These are phyloP conservation scores for Saccharomycopsis amapae DNA, from an alignment of 805 yeast genomes.

Conservation along the genomic window DNA sequence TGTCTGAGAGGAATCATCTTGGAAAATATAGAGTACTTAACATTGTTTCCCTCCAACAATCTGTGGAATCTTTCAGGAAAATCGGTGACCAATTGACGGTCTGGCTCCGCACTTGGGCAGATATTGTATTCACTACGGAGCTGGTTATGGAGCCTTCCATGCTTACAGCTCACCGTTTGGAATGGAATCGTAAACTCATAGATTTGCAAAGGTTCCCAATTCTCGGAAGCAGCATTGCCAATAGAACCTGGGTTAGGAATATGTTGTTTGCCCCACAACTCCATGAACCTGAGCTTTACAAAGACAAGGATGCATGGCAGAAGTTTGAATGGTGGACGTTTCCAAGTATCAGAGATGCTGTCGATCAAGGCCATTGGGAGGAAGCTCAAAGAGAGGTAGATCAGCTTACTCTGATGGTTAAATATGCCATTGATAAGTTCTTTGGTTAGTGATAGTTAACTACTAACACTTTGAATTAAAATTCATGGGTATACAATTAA, in stretches of 20 bases:
- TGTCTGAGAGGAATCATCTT: too few relatives aligned
- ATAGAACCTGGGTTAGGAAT: constrained; percentile 62
- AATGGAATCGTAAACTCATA: constrained; percentile 67
- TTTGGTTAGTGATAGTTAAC: background rate
- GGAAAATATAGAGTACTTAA: too few relatives aligned
- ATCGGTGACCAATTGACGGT: constrained; percentile 42
- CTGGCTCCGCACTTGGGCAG: constrained; percentile 61
- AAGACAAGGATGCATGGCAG: constrained; percentile 24
- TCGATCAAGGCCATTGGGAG: constrained; percentile 41
- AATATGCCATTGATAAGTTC: constrained; percentile 23
- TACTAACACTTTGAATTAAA: too few relatives aligned
- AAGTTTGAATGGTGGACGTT: constrained; percentile 54
- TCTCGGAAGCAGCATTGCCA: constrained; percentile 34
- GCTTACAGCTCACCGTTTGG: constrained; percentile 65
- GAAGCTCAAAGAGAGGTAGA: constrained; percentile 50
- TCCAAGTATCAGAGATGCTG: constrained; percentile 69
- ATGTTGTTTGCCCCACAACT: constrained; percentile 62
- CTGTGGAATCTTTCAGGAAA: constrained; percentile 34
- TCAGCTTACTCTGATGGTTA: constrained; percentile 33
- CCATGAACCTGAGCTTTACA: constrained; percentile 39
- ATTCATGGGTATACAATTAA: too few relatives aligned
- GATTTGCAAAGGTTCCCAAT: constrained; percentile 49
- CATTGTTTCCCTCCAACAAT: constrained; percentile 27
- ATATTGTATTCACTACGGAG: constrained; percentile 38
- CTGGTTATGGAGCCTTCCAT: constrained; percentile 67